These are phyloP conservation scores for Coemansia sp. DNA, from an alignment of 192 early-diverging fungal species.

Conservation along the genomic window DNA sequence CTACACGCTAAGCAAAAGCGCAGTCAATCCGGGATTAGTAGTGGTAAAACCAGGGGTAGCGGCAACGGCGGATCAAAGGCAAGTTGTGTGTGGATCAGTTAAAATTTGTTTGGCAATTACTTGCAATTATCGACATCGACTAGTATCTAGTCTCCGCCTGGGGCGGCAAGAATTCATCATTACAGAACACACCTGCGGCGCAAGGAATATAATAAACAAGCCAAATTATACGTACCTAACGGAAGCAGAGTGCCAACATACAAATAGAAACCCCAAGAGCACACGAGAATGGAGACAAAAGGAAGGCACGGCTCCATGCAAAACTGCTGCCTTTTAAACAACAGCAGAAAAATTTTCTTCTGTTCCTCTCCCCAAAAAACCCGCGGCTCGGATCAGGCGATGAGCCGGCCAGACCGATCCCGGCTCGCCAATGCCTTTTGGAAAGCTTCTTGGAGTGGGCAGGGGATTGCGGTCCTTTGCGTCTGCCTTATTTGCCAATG, in stretches of 20 bases:
- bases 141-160: slow-evolving; percentile 47
- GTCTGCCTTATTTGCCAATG: slow-evolving; percentile 16
- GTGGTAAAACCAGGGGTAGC: too few species aligned
- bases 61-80: too few species aligned
- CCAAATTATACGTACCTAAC: not conserved
- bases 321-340: not conserved
- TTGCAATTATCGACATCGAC: slow-evolving; percentile 47
- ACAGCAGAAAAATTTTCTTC: slow-evolving; percentile 16
- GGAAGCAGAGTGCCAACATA: not conserved
- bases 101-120: slow-evolving; percentile 26
- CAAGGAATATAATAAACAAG: too few species aligned
- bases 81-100: slow-evolving; percentile 1
- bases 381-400: not conserved
- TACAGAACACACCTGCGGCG: not conserved
- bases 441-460: too few species aligned
- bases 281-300: not conserved
- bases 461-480: too few species aligned
- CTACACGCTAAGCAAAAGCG: too few species aligned
- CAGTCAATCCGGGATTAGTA: too few species aligned
- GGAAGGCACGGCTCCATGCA: not conserved
- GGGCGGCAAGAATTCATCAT: slow-evolving; percentile 53
- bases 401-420: not conserved
- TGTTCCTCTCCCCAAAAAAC: not conserved
- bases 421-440: too few species aligned
- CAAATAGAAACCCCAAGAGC: not conserved